Conservation (phyloP, 345 rosid genomes). For the Lagerstroemia speciosa region DNA sequence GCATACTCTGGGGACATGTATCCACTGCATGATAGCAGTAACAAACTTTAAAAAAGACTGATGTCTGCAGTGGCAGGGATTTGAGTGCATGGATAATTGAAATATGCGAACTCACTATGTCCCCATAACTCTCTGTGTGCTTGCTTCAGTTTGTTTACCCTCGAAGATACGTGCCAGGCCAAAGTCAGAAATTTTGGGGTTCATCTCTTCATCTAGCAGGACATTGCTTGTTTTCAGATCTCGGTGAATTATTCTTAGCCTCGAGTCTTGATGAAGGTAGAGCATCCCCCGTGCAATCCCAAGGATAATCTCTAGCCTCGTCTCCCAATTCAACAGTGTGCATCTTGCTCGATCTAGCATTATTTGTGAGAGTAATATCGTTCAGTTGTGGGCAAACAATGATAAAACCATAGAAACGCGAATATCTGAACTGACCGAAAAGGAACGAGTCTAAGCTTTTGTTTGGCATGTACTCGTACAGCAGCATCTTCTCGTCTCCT, state of each 20-base stretch:
- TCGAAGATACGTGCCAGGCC: conserved; percentile 66
- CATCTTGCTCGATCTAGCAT: conserved; percentile 22
- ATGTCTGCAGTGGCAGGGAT: background rate
- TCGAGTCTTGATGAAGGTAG: conserved; percentile 71
- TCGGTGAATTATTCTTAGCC: conserved; percentile 62
- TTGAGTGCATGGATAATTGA: background rate
- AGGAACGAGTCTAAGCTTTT: conserved; percentile 49
- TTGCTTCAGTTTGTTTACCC: conserved; percentile 39
- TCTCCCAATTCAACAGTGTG: conserved; percentile 36
- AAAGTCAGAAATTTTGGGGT: conserved; percentile 71
- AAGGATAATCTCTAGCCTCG: conserved; percentile 36
- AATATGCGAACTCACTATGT: conserved; percentile 44
- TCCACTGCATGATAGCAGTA: conserved; percentile 30
- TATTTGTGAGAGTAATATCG: background rate
- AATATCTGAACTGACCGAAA: conserved; percentile 30
- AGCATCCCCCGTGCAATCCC: conserved; percentile 65
- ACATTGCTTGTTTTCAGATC: conserved; percentile 63
- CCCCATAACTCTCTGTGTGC: conserved; percentile 55
- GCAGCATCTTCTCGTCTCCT: conserved; percentile 39
- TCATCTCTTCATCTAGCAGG: conserved; percentile 55
- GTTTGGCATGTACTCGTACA: conserved; percentile 54
- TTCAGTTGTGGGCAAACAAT: background rate
- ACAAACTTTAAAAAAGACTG: background rate
- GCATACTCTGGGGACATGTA: conserved; percentile 75
- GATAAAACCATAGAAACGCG: background rate